Base-by-base conservation (phyloP, 2,329 filamentous ascomycete species). In the Ophiostoma ulmi region DNA sequence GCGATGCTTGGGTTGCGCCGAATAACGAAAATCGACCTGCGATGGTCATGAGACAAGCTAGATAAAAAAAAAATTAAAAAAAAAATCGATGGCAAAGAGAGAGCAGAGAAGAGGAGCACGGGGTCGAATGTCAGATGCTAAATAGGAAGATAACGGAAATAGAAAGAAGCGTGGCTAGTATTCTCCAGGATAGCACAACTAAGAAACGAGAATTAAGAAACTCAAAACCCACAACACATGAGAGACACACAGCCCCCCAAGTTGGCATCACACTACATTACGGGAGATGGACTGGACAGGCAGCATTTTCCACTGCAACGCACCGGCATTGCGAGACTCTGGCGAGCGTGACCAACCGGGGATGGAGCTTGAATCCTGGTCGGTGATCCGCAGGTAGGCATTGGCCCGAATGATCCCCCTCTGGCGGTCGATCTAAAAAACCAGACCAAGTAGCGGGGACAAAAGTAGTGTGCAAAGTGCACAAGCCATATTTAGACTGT, bases 341-440 rank as follows among this genome's bases (percentile, higher is more conserved):
- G 58, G 68, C 67, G 67, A 69, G 67, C 70, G 48, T 31, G 13
- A 64, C 39, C 36, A 58, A 70, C 65, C 55, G 31, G 69, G 65
- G 39, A 48, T 41, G 66, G 58, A 52, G 64, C 61, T 39, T 52
- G 41, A 63, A 70, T 66, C 70, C 70, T 70, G 70, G 70, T 70
- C 65, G 55, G 48, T 66, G 70, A 72, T 70, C 70, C 64, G 68
- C 55, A 61, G 22, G 66, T 35, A 44, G 64, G 66, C 67, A 71
- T 44, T 63, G 58, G 69, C 70, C 70, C 61, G 36, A 69, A 52
- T 44, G 67, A 69, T 44, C 66, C 66, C 44, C 67, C 61, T 68
- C 68, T 68, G 69, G 68, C 52, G 20, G 70, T 64, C 70, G 70
- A 71, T 71, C 70, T 63, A 63, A 35, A 63, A 69, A 66, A 58